Base-by-base conservation (phyloP, 768 basidiomycete genomes). In the Phanerochaete sordida region DNA sequence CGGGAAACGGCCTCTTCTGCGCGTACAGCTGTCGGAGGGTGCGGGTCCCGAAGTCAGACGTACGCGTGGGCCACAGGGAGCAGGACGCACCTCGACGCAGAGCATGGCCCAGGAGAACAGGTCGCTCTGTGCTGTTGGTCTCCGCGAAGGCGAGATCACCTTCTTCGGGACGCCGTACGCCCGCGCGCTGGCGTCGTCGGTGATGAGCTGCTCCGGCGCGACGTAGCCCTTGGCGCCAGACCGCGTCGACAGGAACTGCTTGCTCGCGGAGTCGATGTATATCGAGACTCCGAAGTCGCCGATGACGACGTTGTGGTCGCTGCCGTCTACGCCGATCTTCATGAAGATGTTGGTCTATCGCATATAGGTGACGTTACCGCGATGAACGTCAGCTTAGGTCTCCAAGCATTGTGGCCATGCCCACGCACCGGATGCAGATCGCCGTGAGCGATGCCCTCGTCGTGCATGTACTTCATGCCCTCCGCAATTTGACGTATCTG, bases 251-350 rank as follows among this genome's bases (percentile, higher is more conserved):
- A n/a, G 12, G n/a, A 43, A 23, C 15, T 15, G 26, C 16, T 53
- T 39, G 39, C 50, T 51, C 11, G 5, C 31, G 13, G 37, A 4
- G 30, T 51, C 37, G 24, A 31, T 43, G 46, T 52, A 59, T n/a
- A 59, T 37, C 7, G 49, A 27, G 2, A 59, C 12, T 3, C 58
- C 58, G 30, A 59, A 52, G 37, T 59, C 58, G 27, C 49, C 31
- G 9, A 59, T 43, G 28, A 58, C 50, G 7, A 47, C 58, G 23
- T 45, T 24, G 23, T 39, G 8, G 19, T 43, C 19, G 19, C 8
- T 43, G 13, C 28, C n/a, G 27, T 44, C 50, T n/a, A n/a, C n/a
- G n/a, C 8, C 26, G 13, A 8, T 27, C 23, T 54, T 24, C 24
- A 59, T 12, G 8, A 59, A 30, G 12, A 59, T 44, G 28, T 59